A percentile compares a stretch with the other conserved stretches of the same genome.
Conservation (phyloP, 2,329 filamentous ascomycete genomes). For the Verticillium longisporum region DNA sequence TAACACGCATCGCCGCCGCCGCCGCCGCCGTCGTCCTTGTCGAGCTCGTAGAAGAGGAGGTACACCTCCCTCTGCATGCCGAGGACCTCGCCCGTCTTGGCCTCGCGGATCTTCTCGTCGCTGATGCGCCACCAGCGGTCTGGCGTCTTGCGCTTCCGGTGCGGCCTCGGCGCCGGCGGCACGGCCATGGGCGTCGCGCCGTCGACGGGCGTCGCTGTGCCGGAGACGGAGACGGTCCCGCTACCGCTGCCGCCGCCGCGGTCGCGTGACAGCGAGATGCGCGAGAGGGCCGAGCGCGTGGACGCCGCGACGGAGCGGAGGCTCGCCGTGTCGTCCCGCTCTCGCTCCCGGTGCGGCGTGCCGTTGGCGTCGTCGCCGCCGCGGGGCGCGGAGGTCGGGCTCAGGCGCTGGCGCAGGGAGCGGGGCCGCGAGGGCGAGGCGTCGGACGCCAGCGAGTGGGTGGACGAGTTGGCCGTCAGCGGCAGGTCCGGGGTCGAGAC, state of each 20-base stretch:
- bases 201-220: constrained; percentile 8
- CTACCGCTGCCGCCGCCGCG: not conserved
- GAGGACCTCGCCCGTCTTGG: constrained; percentile 84
- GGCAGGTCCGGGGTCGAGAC: constrained; percentile 41
- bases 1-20: not conserved
- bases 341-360: constrained; percentile 14
- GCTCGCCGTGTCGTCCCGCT: constrained; percentile 39
- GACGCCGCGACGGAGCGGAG: constrained; percentile 51
- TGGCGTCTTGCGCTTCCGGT: constrained; percentile 48
- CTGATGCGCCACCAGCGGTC: constrained; percentile 97
- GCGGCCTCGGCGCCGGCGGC: constrained; percentile 10
- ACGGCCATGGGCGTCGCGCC: constrained; percentile 11
- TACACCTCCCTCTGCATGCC: constrained; percentile 96
- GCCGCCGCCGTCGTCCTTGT: constrained; percentile 22
- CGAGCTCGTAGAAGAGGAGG: constrained; percentile 89
- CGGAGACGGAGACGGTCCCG: constrained; percentile 1
- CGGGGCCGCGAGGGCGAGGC: constrained; percentile 17
- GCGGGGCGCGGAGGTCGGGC: constrained; percentile 14
- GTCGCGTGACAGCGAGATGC: constrained; percentile 32
- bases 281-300: constrained; percentile 46
- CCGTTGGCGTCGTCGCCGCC: constrained; percentile 18
- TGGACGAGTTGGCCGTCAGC: constrained; percentile 26
- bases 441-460: constrained; percentile 21
- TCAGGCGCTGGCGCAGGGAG: constrained; percentile 6
- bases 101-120: constrained; percentile 93